These are phyloP conservation scores for Xylaria sp. DNA, from an alignment of 2,329 filamentous ascomycete genomes.

Conservation along the genomic window DNA sequence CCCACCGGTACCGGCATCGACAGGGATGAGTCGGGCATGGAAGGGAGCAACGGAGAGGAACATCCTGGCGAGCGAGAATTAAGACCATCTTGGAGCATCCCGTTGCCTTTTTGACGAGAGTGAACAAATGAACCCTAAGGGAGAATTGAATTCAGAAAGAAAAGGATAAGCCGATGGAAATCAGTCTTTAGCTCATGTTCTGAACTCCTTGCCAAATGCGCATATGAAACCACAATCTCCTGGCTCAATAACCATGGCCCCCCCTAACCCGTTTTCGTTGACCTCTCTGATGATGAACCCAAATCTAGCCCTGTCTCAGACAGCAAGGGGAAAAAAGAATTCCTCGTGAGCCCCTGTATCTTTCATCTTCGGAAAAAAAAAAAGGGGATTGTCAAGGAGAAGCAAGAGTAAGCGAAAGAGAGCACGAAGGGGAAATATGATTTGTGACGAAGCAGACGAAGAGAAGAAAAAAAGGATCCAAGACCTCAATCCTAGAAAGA, in stretches of 20 bases:
- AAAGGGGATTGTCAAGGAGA: slow-evolving; percentile 3
- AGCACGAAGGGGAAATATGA: not conserved
- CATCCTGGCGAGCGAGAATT: not conserved
- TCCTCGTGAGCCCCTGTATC: slow-evolving; percentile 2
- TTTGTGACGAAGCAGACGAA: not conserved
- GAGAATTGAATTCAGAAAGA: not conserved
- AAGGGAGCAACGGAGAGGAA: not conserved
- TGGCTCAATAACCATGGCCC: slow-evolving; percentile 2
- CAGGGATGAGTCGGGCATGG: slow-evolving; percentile 1
- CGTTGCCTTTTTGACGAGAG: not conserved
- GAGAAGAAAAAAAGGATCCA: not conserved
- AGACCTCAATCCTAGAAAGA: not conserved
- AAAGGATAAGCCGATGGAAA: not conserved
- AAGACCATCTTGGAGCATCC: not conserved
- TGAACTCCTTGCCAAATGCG: slow-evolving; percentile 17
- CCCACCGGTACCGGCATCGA: not conserved
- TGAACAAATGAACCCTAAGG: not conserved
- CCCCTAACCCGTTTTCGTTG: slow-evolving; percentile 4
- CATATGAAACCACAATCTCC: slow-evolving; percentile 5
- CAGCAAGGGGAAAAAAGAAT: not conserved
- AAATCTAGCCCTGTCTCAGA: slow-evolving; percentile 6
- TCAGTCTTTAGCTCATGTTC: slow-evolving; percentile 10
- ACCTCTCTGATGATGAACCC: slow-evolving; percentile 1
- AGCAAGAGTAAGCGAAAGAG: not conserved
- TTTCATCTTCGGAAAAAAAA: slow-evolving; percentile 1